phyloP scores from a whole-genome alignment of 2,329 filamentous ascomycete species.

The Sclerotinia trifoliorum region DNA sequence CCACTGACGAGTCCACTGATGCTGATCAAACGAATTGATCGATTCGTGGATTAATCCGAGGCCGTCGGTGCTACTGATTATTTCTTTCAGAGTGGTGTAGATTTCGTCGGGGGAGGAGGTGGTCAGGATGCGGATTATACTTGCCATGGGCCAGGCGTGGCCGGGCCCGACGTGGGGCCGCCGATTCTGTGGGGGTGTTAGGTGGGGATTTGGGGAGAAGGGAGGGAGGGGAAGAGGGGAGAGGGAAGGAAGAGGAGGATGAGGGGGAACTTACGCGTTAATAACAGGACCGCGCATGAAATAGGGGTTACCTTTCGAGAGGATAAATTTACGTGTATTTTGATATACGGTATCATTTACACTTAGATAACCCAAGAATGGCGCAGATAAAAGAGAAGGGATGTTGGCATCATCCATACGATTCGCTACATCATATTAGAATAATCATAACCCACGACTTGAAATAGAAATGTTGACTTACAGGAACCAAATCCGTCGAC shows the following conservation, averaged over 20 bases:
- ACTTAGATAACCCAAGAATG: slow-evolving; percentile 61
- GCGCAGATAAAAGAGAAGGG: slow-evolving; percentile 63
- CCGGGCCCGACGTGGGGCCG: slow-evolving; percentile 62
- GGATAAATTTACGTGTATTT: slow-evolving; percentile 76
- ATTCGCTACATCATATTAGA: slow-evolving; percentile 43
- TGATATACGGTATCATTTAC: slow-evolving; percentile 66
- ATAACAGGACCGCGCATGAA: slow-evolving; percentile 57
- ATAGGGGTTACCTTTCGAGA: slow-evolving; percentile 76
- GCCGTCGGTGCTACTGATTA: slow-evolving; percentile 33
- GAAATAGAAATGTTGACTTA: slow-evolving; percentile 38
- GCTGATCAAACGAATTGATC: slow-evolving; percentile 45
- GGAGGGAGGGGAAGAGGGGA: slow-evolving; percentile 42
- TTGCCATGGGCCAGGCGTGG: slow-evolving; percentile 55
- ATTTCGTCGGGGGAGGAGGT: slow-evolving; percentile 39
- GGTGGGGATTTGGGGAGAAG: too few species aligned
- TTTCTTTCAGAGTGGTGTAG: slow-evolving; percentile 33
- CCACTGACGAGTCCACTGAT: slow-evolving; percentile 48
- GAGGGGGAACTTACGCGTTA: slow-evolving; percentile 48
- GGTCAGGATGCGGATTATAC: slow-evolving; percentile 54
- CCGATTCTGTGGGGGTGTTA: slow-evolving; percentile 56
- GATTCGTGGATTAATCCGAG: slow-evolving; percentile 51
- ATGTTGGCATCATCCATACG: slow-evolving; percentile 74
- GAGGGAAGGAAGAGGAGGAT: slow-evolving; percentile 58
- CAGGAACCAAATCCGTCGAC: slow-evolving; percentile 67
- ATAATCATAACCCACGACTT: too few species aligned